Evolutionary conservation across 2,329 filamentous ascomycete genomes (phyloP), one percentile per base, ranked within the genome.

Genomic region (Penicillium capsulatum): DNA sequence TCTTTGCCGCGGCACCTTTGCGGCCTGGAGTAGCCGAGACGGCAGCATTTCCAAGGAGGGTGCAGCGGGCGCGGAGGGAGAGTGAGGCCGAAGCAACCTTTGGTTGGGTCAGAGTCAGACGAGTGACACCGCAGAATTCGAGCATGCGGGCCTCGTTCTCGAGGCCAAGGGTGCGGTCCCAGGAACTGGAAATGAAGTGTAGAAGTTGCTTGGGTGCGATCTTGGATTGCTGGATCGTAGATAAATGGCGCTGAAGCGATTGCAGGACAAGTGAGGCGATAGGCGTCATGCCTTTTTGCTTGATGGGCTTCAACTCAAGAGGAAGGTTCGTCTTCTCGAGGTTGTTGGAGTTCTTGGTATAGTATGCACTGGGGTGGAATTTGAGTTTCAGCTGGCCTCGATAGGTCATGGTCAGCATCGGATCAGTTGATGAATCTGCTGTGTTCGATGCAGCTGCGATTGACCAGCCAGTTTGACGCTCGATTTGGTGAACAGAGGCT

Each of bases 81-180:
- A 55, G 47, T 1, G 44, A 50, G 29, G 48, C 46, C 11, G 44
- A 50, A 27, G 48, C 46, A 13, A 53, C 51, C 7, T 57, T 41
- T 4, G 50, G 48, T 9, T 64, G 56, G 1, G 51, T 51, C 19
- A 67, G 53, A 7, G 51, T 57, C 16, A 64, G 55, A 17, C 60
- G 64, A 8, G 68, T 70, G n/a, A 71, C 61, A 19, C 69, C 69
- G 38, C 64, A 66, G 45, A 69, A 67, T 44, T 62, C 64, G 10
- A 72, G 61, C 50, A 69, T 61, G 33, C 64, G 65, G 26, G 69
- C 59, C 45, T 72, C 69, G 40, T 70, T 62, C 35, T 69, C 64
- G 6, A 71, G 53, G 3, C 53, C 59, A 31, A 58, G 54, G 2
- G 62, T 60, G 28, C 62, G 55, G 44, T 67, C 57, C 69, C 69